Conservation (phyloP, 2,329 filamentous ascomycete genomes). For the Penicillium sp. region DNA sequence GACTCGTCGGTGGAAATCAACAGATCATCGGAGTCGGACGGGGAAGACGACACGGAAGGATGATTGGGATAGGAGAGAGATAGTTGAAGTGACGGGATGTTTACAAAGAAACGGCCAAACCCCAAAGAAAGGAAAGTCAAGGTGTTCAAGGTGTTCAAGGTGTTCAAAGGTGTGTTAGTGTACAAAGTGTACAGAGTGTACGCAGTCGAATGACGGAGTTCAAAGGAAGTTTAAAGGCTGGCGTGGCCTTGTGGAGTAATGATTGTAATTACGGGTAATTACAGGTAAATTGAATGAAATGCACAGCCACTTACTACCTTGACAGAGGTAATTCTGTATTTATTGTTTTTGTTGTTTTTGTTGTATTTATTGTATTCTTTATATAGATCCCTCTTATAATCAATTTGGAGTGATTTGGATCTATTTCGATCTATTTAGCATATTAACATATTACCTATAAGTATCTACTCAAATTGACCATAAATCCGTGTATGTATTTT, state of each 20-base stretch:
- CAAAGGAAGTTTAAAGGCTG: conserved; percentile 10
- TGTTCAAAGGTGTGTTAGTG: too few relatives aligned
- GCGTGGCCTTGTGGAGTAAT: conserved; percentile 19
- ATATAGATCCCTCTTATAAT: too few relatives aligned
- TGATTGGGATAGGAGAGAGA: neutral
- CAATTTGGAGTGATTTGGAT: too few relatives aligned
- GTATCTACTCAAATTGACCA: too few relatives aligned
- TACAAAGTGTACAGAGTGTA: conserved; percentile 8
- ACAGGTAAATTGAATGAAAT: neutral
- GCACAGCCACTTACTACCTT: neutral
- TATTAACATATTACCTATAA: too few relatives aligned
- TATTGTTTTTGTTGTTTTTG: neutral
- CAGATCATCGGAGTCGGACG: conserved; percentile 17
- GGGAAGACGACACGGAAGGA: neutral
- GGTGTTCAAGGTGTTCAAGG: too few relatives aligned
- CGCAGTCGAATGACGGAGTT: conserved; percentile 12
- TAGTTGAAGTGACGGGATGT: neutral
- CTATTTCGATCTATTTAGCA: too few relatives aligned
- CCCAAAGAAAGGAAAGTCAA: neutral
- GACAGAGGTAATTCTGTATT: neutral
- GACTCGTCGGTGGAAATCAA: conserved; percentile 17
- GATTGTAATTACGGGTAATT: neutral
- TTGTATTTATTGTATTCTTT: neutral
- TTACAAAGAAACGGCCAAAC: neutral
- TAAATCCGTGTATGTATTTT: neutral